phyloP scores from a whole-genome alignment of 169 alveolate genomes.

The Babesia divergens region DNA sequence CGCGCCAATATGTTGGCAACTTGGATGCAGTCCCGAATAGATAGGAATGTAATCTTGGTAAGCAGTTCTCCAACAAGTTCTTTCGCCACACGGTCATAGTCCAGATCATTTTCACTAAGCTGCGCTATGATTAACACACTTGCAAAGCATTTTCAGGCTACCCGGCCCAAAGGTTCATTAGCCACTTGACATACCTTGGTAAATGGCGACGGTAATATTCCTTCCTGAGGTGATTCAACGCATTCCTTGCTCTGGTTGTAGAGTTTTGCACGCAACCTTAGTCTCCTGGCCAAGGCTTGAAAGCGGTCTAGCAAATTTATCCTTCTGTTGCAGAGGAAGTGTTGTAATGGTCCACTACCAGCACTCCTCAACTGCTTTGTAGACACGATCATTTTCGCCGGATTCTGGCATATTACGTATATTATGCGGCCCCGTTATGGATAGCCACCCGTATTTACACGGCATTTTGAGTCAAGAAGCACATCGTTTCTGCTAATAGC shows the following conservation, averaged over 20 bases:
- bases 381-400: slow-evolving; percentile 28
- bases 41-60: slow-evolving; percentile 34
- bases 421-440: no score
- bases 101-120: slow-evolving; percentile 15
- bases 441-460: no score
- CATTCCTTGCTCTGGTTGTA: no score
- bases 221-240: no score
- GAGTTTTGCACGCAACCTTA: slow-evolving; percentile 39
- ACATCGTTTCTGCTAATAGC: no score
- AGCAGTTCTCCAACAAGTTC: slow-evolving; percentile 27
- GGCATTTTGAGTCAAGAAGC: no score
- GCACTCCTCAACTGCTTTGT: background rate
- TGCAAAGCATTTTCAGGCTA: no score
- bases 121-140: no score
- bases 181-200: background rate
- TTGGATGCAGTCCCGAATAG: slow-evolving; percentile 34
- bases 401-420: background rate
- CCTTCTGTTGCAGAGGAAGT: slow-evolving; percentile 31
- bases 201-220: no score
- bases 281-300: slow-evolving; percentile 45
- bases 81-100: slow-evolving; percentile 11
- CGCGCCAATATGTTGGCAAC: slow-evolving; percentile 24
- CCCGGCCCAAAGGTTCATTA: no score
- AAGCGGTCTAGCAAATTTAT: slow-evolving; percentile 26
- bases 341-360: background rate